Base-by-base conservation (phyloP, 441 rosid species). In the Euphorbia corollata region DNA sequence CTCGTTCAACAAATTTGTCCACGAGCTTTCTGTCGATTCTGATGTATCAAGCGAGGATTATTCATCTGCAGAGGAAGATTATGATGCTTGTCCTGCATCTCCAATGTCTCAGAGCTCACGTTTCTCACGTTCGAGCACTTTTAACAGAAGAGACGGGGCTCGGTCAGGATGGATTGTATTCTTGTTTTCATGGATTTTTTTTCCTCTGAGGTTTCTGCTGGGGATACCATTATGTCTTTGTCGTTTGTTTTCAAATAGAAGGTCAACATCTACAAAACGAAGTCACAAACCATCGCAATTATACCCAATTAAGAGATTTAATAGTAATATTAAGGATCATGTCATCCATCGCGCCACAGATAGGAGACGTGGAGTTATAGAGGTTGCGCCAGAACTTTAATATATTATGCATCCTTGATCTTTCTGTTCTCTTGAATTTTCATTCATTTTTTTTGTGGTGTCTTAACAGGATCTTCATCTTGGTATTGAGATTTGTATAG, bases 281-380 rank as follows among this genome's bases (percentile, higher is more conserved):
- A 69, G 63, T 67, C 77, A 69, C 65, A 81, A 61, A 60, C 76
- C 75, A 71, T 74, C 82, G n/a, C 73, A 68, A 19, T 72, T 77
- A 41, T 53, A 56, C 69, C 69, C 84, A 57, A 0, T 84, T 43
- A 89, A 75, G 69, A 91, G 73, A 75, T 67, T 61, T 19, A 81
- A 78, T 57, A 61, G 41, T 36, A 36, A 82, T 48, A 68, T 72
- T 32, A 90, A 83, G 80, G 87, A 93, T 68, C 81, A 86, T 78
- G 81, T 85, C 65, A 84, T 92, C 65, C 89, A 85, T 68, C 86
- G 86, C 54, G 64, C 95, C 57, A 91, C 88, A 58, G 99, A 91
- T 72, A 78, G 87, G 83, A 87, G 99, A 75, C 97, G 97, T 16
- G 99, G 99, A 71, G 93, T 93, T 73, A 75, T 93, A 70, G 99